These are phyloP conservation scores for Austroboletus sp. DNA, from an alignment of 1,284 basidiomycete species.

Conservation along the genomic window DNA sequence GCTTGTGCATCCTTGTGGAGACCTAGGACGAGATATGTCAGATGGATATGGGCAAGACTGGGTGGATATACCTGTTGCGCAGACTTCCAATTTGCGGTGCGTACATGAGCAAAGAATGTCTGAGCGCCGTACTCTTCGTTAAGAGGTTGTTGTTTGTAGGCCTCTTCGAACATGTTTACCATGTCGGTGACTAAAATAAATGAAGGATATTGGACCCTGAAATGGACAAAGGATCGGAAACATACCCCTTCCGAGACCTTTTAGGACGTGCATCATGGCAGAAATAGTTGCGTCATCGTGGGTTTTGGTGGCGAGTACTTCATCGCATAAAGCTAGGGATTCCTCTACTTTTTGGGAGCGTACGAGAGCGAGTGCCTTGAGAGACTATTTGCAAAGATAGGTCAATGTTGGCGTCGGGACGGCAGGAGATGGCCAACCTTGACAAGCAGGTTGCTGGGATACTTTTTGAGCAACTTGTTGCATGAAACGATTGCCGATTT, in stretches of 20 bases:
- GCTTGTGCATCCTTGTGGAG: conserved; percentile 70
- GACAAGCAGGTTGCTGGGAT: conserved; percentile 63
- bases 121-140: conserved; percentile 79
- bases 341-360: conserved; percentile 78
- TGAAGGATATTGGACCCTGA: conserved; percentile 2
- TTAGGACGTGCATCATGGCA: conserved; percentile 75
- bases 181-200: conserved; percentile 57
- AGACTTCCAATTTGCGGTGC: conserved; percentile 71
- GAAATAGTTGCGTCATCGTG: conserved; percentile 65
- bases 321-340: conserved; percentile 68
- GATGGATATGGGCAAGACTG: background rate
- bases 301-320: conserved; percentile 63
- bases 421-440: conserved; percentile 44
- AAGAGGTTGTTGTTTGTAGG: conserved; percentile 65
- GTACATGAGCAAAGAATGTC: conserved; percentile 75
- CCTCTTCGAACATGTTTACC: conserved; percentile 73
- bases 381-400: conserved; percentile 38
- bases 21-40: conserved; percentile 37
- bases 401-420: background rate
- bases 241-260: conserved; percentile 69
- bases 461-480: conserved; percentile 78
- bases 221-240: conserved; percentile 9
- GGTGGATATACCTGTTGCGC: conserved; percentile 57
- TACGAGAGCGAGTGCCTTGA: conserved; percentile 78
- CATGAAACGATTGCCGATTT: conserved; percentile 77